phyloP scores from a whole-genome alignment of 129 eudicot species.

The Tagetes patula region DNA sequence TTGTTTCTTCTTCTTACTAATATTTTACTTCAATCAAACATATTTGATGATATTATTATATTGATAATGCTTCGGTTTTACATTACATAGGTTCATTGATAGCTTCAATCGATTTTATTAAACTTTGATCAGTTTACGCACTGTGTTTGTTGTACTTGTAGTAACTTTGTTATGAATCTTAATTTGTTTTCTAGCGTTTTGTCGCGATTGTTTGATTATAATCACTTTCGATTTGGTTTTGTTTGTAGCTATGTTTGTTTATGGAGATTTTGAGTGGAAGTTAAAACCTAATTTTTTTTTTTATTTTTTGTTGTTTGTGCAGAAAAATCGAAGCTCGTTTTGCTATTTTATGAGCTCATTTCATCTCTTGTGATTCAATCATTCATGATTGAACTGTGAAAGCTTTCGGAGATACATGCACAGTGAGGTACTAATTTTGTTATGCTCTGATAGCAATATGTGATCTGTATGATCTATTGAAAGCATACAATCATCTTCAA shows the following conservation, averaged over 20 bases:
- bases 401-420: constrained; percentile 26
- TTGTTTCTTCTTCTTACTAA: background rate
- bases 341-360: background rate
- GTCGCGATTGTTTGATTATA: constrained; percentile 11
- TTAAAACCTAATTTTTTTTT: constrained; percentile 17
- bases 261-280: constrained; percentile 1
- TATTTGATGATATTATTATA: background rate
- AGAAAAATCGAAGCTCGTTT: constrained; percentile 4
- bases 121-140: background rate
- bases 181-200: constrained; percentile 18
- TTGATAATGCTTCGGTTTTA: constrained; percentile 14
- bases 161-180: constrained; percentile 19
- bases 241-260: constrained; percentile 33
- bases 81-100: constrained; percentile 2
- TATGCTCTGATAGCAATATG: background rate
- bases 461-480: constrained; percentile 10
- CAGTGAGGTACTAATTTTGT: constrained; percentile 6
- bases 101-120: background rate
- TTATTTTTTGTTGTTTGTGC: constrained; percentile 6
- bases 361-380: constrained; percentile 19
- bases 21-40: background rate
- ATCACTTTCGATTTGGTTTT: background rate
- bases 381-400: constrained; percentile 1
- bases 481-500: constrained; percentile 6
- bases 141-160: constrained; percentile 12